Base-by-base conservation (phyloP, 2,329 filamentous ascomycete species). In the Colletotrichum sp. region DNA sequence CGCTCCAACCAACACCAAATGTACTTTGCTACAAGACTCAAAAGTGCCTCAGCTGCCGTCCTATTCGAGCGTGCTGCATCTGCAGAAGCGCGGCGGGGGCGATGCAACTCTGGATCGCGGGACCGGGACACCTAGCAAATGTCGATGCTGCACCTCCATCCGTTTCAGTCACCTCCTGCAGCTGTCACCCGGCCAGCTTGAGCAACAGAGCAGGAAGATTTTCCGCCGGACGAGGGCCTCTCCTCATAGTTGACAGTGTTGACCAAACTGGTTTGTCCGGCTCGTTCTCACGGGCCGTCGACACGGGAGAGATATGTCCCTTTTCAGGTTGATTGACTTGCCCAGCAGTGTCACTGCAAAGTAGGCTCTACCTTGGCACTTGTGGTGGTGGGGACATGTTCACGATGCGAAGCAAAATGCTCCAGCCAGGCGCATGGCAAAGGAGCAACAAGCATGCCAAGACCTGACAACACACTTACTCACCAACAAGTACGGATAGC, bases 31-130 rank as follows among this genome's bases (percentile, higher is more conserved):
- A 28, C 32, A n/a, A 14, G 9, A 18, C 21, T 32, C 26, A 48
- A 26, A 57, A 64, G 57, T 59, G 67, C 57, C 59, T 70, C 59
- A 59, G 28, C 30, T 14, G 36, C 48, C 24, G 30, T 61, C 52
- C 72, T 67, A 21, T 68, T 68, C 18, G 24, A 64, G 72, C 69
- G n/a, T 64, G 69, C 30, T 64, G 57, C 68, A 72, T 55, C 64
- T 64, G 63, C 73, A 34, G 57, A 60, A 59, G 43, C 57, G 21
- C 32, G 43, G 63, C 57, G 69, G 63, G 59, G 63, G 32, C 73
- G 43, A 68, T 75, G 63, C 63, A 72, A 68, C 63, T 75, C 39
- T 68, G 68, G 63, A 68, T 75, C 69, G 69, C 26, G 36, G 69
- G 30, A 43, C 69, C 39, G 57, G 60, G 43, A 43, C 48, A 34